Evolutionary conservation across 306 rosid species (phyloP), one percentile per base, ranked within the genome.

Genomic region (Carpinus viminea): DNA sequence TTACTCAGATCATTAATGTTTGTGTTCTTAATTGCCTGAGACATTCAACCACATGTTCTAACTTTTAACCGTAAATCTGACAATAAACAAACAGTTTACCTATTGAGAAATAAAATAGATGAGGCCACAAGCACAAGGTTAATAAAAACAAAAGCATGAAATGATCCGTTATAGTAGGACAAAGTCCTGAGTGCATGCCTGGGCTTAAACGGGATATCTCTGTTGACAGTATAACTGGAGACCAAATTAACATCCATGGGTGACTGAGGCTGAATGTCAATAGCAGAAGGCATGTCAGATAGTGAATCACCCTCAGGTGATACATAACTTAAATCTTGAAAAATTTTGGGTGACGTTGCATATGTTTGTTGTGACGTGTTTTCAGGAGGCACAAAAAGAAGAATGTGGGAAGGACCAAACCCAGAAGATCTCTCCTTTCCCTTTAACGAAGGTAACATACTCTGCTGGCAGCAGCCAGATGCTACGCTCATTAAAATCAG

Each of bases 351-450:
- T 20, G 94, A 84, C 51, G 76, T 76, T 51, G 83, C 52, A 52
- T 65, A 52, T 52, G 65, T 75, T n/a, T 87, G 85, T 41, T 85
- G 92, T 68, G 83, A 69, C 24, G 75, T 74, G 56, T 86, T 76
- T 51, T 73, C 72, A 18, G 81, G 81, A 62, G 90, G 82, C 60
- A 84, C 38, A 46, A 60, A 79, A 78, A 68, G 74, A 79, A 83
- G 77, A 53, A 65, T 84, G 76, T 81, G 82, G 1, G 95, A 88
- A 72, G 97, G 87, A 65, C 85, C 87, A 71, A 85, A 83, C 38
- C 89, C 92, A 46, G 86, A 71, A 13, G 84, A 80, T 79, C 97
- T 89, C 59, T 77, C 74, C 86, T 87, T 77, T 86, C 93, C 84
- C 87, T 86, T 85, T 90, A 84, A 26, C 72, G 85, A 77, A 81